Percentiles rank a stretch among this genome's conserved stretches.
Evolutionary conservation across 805 yeast genomes (phyloP).

Genomic region (Tetrapisispora taiwanensis): DNA sequence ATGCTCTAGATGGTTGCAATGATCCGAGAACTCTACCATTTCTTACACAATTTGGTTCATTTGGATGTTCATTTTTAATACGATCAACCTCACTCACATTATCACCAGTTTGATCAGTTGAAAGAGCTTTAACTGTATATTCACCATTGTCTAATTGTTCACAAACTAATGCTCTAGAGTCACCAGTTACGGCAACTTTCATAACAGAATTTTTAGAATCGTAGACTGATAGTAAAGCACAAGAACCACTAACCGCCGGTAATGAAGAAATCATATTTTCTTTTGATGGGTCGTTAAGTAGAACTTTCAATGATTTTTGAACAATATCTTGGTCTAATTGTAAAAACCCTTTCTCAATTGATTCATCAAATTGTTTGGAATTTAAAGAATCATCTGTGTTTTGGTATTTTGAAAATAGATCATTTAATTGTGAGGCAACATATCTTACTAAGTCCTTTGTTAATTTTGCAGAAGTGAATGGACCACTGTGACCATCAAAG

Average conservation of each 20-base stretch:
- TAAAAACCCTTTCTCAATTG: conserved; percentile 71
- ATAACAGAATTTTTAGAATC: conserved; percentile 63
- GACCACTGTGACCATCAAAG: conserved; percentile 96
- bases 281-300: conserved; percentile 58
- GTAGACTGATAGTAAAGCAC: conserved; percentile 80
- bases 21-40: conserved; percentile 89
- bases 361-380: conserved; percentile 68
- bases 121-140: conserved; percentile 83
- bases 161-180: conserved; percentile 85
- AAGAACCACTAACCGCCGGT: conserved; percentile 94
- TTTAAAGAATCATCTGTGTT: conserved; percentile 15
- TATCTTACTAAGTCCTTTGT: conserved; percentile 67
- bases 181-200: conserved; percentile 93
- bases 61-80: conserved; percentile 80
- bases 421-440: conserved; percentile 69
- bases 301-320: conserved; percentile 55
- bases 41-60: conserved; percentile 71
- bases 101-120: conserved; percentile 91
- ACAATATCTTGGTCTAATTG: conserved; percentile 83
- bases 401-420: conserved; percentile 44
- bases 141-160: conserved; percentile 49
- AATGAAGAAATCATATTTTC: conserved; percentile 52
- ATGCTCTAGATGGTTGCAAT: conserved; percentile 90
- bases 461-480: conserved; percentile 81
- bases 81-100: conserved; percentile 80